Evolutionary conservation across 441 rosid genomes (phyloP).

Genomic region (Macaranga tanarius): DNA sequence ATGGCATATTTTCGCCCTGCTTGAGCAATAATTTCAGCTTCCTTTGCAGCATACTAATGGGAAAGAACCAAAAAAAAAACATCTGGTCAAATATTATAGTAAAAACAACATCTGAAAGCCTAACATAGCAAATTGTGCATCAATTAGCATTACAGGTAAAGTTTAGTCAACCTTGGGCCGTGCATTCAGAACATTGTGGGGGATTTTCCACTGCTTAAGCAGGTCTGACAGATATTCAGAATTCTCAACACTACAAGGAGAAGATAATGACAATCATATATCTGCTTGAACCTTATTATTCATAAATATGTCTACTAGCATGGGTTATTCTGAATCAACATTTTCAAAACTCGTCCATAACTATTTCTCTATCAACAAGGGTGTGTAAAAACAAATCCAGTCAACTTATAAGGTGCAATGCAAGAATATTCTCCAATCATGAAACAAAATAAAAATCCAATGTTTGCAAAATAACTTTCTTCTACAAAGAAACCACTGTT

Average conservation of each 20-base stretch:
- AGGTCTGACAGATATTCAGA: conserved; percentile 90
- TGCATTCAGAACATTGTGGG: conserved; percentile 94
- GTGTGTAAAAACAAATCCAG: conserved; percentile 4
- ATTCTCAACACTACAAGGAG: conserved; percentile 80
- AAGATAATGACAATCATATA: conserved; percentile 22
- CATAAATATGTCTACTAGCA: neutral
- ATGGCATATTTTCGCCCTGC: conserved; percentile 93
- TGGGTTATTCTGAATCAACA: neutral
- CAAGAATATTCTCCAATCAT: neutral
- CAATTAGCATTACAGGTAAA: conserved; percentile 16
- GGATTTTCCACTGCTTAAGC: conserved; percentile 76
- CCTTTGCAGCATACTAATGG: conserved; percentile 90
- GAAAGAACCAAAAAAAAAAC: conserved; percentile 9
- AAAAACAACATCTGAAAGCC: conserved; percentile 4
- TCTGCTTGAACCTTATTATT: conserved; percentile 7
- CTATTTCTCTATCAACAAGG: neutral
- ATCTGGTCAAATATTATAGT: conserved; percentile 14
- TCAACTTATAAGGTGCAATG: neutral
- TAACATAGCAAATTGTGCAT: conserved; percentile 15
- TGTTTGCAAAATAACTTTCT: neutral
- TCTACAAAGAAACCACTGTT: neutral
- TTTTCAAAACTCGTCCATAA: neutral
- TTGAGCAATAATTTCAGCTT: conserved; percentile 91
- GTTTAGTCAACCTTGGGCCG: conserved; percentile 73
- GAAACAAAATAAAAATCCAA: neutral